Evolutionary conservation across 192 early-diverging fungal species (phyloP), one percentile per base, ranked within the genome.

Genomic region (Lunasporangiospora selenospora): DNA sequence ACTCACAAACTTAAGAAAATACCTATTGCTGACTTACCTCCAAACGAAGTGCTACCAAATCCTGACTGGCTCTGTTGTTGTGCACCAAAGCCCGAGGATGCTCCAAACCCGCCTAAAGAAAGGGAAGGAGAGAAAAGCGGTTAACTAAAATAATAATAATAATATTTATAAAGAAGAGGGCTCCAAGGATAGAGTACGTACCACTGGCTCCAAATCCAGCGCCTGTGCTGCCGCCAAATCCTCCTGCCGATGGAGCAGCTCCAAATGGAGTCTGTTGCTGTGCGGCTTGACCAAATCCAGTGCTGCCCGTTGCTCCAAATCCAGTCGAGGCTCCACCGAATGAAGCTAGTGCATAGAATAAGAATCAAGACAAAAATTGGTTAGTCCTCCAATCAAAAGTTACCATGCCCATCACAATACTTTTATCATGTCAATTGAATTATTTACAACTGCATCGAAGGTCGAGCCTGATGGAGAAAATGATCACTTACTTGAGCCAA

Each of bases 401-500:
- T n/a, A n/a, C n/a, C n/a, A n/a, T n/a, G n/a, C n/a, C n/a, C n/a
- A n/a, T n/a, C n/a, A n/a, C n/a, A n/a, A n/a, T n/a, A n/a, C n/a
- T n/a, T n/a, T n/a, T n/a, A n/a, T n/a, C n/a, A n/a, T n/a, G n/a
- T n/a, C n/a, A n/a, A n/a, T n/a, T n/a, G n/a, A n/a, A n/a, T n/a
- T n/a, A n/a, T n/a, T n/a, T n/a, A n/a, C n/a, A n/a, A n/a, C n/a
- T n/a, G n/a, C n/a, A n/a, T n/a, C n/a, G n/a, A n/a, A n/a, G n/a
- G n/a, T n/a, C n/a, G n/a, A n/a, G n/a, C n/a, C n/a, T n/a, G n/a
- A n/a, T n/a, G n/a, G n/a, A n/a, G n/a, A n/a, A n/a, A n/a, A n/a
- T n/a, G n/a, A n/a, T n/a, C 34, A 53, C 61, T 73, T 73, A 58
- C 69, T 33, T 36, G 60, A 58, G 23, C 69, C 69, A 34, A 73